Percentiles rank a stretch among this genome's conserved stretches.
These are phyloP conservation scores for Peronospora destructor DNA, from an alignment of 352 stramenopile species.

Conservation along the genomic window DNA sequence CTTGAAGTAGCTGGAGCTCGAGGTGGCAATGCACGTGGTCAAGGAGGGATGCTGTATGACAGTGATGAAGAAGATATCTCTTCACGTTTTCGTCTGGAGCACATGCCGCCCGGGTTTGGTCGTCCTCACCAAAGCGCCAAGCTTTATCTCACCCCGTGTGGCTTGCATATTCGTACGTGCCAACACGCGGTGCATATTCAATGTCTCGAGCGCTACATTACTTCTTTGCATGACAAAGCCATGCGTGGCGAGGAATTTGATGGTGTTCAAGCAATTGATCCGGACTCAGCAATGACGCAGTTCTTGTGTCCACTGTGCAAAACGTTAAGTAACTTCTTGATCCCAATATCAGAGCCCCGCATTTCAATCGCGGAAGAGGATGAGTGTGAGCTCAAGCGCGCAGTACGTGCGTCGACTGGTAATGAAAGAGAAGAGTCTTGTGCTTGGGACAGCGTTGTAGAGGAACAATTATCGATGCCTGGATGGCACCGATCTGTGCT, in stretches of 20 bases:
- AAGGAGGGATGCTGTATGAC: conserved; percentile 32
- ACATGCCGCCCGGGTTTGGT: conserved; percentile 39
- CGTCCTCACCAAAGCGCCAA: conserved; percentile 47
- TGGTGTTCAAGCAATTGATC: conserved; percentile 82
- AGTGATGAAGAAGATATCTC: conserved; percentile 49
- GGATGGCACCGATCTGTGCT: conserved; percentile 70
- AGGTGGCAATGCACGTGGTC: conserved; percentile 19
- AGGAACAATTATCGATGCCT: conserved; percentile 51
- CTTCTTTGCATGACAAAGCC: conserved; percentile 79
- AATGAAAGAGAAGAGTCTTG: conserved; percentile 16
- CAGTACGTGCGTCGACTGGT: conserved; percentile 1
- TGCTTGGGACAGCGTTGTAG: conserved; percentile 52
- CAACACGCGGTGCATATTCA: conserved; percentile 83
- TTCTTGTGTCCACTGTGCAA: conserved; percentile 91
- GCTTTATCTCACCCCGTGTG: conserved; percentile 69
- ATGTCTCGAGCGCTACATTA: conserved; percentile 84
- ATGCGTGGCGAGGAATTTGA: conserved; percentile 86
- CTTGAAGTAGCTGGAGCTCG: conserved; percentile 21
- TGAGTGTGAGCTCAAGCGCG: conserved; percentile 17
- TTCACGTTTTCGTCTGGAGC: conserved; percentile 35
- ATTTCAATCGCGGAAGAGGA: conserved; percentile 20
- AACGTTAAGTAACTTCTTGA: conserved; percentile 87
- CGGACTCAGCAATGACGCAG: conserved; percentile 84
- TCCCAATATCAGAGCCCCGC: conserved; percentile 64
- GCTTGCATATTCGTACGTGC: conserved; percentile 79